phyloP scores from a whole-genome alignment of 23 red algal species.

The Agarophyton chilense region DNA sequence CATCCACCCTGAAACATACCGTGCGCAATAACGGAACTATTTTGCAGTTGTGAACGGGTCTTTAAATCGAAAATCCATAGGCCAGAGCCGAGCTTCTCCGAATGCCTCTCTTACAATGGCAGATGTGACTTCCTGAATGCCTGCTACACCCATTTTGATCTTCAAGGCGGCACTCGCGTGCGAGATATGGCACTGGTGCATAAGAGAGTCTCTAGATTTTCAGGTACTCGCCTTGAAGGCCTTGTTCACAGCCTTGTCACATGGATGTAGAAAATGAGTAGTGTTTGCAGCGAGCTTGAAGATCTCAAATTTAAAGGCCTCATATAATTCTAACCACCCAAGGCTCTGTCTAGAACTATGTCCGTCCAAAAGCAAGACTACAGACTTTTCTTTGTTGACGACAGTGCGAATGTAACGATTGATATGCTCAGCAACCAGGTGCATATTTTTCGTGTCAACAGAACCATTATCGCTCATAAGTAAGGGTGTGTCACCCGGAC shows the following conservation, averaged over 20 bases:
- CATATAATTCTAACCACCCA: neutral
- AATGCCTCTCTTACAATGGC: neutral
- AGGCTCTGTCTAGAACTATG: neutral
- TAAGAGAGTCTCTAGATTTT: neutral
- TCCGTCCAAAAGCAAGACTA: neutral
- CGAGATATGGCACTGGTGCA: conserved; percentile 2
- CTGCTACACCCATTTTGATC: conserved; percentile 13
- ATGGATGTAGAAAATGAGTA: conserved; percentile 22
- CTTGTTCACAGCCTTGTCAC: neutral
- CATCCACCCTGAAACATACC: too few species aligned
- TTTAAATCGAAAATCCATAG: conserved; percentile 3
- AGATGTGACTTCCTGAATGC: neutral
- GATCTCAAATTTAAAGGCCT: neutral
- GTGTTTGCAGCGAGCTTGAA: conserved; percentile 18
- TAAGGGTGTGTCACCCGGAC: neutral
- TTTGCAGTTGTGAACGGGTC: too few species aligned
- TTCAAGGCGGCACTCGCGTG: neutral
- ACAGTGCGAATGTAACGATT: neutral
- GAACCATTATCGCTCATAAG: neutral
- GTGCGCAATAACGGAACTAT: too few species aligned
- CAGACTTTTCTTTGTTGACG: neutral
- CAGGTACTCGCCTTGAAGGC: neutral
- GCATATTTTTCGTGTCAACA: neutral
- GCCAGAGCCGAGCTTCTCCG: neutral
- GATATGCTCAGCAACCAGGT: neutral